These are phyloP conservation scores for Amanita fuliginea DNA, from an alignment of 768 basidiomycete species.

Conservation along the genomic window DNA sequence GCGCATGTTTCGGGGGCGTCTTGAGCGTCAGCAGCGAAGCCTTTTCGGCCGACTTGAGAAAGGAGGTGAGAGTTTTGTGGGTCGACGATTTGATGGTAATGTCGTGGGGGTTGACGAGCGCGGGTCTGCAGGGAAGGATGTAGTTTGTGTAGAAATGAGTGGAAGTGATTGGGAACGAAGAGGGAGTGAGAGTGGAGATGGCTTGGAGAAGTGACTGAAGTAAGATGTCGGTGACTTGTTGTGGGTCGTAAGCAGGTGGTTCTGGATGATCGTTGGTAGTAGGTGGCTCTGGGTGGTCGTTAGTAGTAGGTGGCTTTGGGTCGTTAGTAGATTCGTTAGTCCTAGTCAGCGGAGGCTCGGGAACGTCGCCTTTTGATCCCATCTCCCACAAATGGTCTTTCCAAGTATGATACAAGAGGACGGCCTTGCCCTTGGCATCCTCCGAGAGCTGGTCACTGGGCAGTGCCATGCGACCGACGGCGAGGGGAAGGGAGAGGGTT, in stretches of 20 bases:
- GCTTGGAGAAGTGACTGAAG: slow-evolving; percentile 56
- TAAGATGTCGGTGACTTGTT: slow-evolving; percentile 49
- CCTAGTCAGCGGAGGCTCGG: slow-evolving; percentile 17
- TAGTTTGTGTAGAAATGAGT: slow-evolving; percentile 68
- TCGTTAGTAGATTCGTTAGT: too few relatives aligned
- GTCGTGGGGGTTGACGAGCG: not conserved
- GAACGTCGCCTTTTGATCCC: slow-evolving; percentile 52
- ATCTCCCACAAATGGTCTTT: slow-evolving; percentile 68
- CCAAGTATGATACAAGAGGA: slow-evolving; percentile 63
- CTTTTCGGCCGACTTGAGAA: slow-evolving; percentile 73
- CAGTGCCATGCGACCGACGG: slow-evolving; percentile 64
- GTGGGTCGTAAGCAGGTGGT: slow-evolving; percentile 14
- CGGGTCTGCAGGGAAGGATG: slow-evolving; percentile 69
- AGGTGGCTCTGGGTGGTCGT: too few relatives aligned
- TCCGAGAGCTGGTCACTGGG: slow-evolving; percentile 32
- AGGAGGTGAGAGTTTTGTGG: slow-evolving; percentile 72
- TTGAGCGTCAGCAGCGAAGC: slow-evolving; percentile 64
- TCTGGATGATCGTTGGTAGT: slow-evolving; percentile 14
- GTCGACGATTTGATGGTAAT: slow-evolving; percentile 72
- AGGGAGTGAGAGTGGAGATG: slow-evolving; percentile 34
- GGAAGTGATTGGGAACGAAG: slow-evolving; percentile 64
- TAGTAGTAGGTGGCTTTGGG: too few relatives aligned
- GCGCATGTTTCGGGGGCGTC: slow-evolving; percentile 35
- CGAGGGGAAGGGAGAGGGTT: slow-evolving; percentile 49
- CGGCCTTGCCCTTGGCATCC: slow-evolving; percentile 65